phyloP scores from a whole-genome alignment of 768 basidiomycete species.

The Leccinum olivaceopallidum region DNA sequence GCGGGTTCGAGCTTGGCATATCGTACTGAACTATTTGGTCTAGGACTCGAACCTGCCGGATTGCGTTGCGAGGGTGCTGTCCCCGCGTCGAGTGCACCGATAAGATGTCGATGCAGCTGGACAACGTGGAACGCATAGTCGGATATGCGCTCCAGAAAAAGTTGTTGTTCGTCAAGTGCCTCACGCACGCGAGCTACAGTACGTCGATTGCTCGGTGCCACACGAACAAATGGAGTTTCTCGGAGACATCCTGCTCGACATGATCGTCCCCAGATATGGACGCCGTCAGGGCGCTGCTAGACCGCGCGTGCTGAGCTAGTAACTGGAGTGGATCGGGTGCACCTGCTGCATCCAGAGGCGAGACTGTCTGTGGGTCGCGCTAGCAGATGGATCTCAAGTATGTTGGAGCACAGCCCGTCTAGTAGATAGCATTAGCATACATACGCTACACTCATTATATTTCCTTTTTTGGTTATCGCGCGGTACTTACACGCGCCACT shows the following conservation, averaged over 20 bases:
- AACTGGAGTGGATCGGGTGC: slow-evolving; percentile 70
- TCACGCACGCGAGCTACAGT: slow-evolving; percentile 73
- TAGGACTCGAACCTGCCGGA: slow-evolving; percentile 51
- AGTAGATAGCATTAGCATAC: too few species aligned
- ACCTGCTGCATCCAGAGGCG: slow-evolving; percentile 70
- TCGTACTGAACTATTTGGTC: slow-evolving; percentile 58
- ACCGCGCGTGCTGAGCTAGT: slow-evolving; percentile 51
- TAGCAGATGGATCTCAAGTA: slow-evolving; percentile 48
- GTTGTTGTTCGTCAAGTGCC: slow-evolving; percentile 66
- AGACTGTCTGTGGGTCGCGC: slow-evolving; percentile 52
- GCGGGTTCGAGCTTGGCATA: slow-evolving; percentile 59
- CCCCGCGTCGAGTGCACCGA: slow-evolving; percentile 26
- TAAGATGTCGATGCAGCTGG: slow-evolving; percentile 50
- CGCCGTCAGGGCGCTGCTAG: slow-evolving; percentile 49
- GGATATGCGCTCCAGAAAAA: slow-evolving; percentile 66
- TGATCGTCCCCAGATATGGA: slow-evolving; percentile 65
- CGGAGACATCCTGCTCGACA: slow-evolving; percentile 71
- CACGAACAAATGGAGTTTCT: slow-evolving; percentile 79
- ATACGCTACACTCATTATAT: too few species aligned
- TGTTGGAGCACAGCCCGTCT: too few species aligned
- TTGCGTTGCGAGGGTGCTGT: slow-evolving; percentile 46
- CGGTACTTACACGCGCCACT: too few species aligned
- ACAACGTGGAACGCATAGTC: slow-evolving; percentile 62
- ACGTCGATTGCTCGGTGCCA: slow-evolving; percentile 61
- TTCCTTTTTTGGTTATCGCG: too few species aligned